Percentiles rank a stretch among this genome's conserved stretches.
Conservation (phyloP, 192 early-diverging fungal species). For the Cladochytrium replicatum region DNA sequence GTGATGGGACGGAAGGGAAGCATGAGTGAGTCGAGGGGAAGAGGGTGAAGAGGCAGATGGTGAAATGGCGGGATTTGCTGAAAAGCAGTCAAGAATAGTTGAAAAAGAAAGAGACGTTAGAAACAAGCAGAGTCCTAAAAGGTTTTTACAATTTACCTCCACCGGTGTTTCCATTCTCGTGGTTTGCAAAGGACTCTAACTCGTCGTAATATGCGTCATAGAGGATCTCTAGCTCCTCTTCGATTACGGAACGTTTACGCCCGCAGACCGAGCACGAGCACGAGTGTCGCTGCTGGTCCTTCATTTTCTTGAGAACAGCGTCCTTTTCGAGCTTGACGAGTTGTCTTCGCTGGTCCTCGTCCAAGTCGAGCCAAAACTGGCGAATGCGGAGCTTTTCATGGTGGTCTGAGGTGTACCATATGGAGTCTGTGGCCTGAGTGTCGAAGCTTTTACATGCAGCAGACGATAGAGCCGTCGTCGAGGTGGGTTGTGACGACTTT, state of each 20-base stretch:
- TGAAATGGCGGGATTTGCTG: not conserved
- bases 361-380: conserved; percentile 75
- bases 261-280: conserved; percentile 80
- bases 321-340: conserved; percentile 82
- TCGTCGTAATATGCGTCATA: conserved; percentile 88
- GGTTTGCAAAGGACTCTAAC: conserved; percentile 73
- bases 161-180: too few relatives aligned
- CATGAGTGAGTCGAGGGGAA: too few relatives aligned
- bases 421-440: too few relatives aligned
- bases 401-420: conserved; percentile 59
- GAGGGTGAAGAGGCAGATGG: conserved; percentile 4
- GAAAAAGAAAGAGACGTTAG: too few relatives aligned
- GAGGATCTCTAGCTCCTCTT: conserved; percentile 73
- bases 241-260: conserved; percentile 76
- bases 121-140: too few relatives aligned
- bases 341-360: conserved; percentile 65
- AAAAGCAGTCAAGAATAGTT: too few relatives aligned
- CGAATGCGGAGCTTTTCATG: conserved; percentile 71
- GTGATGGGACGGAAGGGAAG: too few relatives aligned
- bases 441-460: too few relatives aligned
- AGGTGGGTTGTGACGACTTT: too few relatives aligned
- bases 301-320: conserved; percentile 78
- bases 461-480: too few relatives aligned
- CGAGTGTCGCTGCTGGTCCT: conserved; percentile 76
- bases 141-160: too few relatives aligned